Percentiles rank a stretch among this genome's conserved stretches.
These are phyloP conservation scores for Eragrostis nindensis DNA, from an alignment of 176 grass and related monocot genomes.

Conservation along the genomic window DNA sequence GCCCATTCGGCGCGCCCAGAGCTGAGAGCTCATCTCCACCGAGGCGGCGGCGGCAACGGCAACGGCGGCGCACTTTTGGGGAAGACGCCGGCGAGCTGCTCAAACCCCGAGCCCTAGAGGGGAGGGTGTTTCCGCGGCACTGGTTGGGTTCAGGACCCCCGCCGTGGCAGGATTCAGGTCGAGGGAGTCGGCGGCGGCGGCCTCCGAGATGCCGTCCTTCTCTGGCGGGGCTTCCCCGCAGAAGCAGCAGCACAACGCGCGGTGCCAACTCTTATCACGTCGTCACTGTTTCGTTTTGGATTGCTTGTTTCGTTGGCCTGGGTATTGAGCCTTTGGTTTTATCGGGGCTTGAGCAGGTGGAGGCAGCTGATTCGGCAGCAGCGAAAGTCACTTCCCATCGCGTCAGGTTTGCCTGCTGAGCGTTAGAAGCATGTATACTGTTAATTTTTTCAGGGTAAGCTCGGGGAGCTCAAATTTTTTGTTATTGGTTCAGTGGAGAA, in stretches of 20 bases:
- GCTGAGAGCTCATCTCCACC: too few relatives aligned
- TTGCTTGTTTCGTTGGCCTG: neutral
- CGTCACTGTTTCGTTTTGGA: neutral
- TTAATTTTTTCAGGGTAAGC: neutral
- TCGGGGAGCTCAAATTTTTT: conserved; percentile 5
- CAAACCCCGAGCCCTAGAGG: neutral
- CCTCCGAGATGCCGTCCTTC: conserved; percentile 45
- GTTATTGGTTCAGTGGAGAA: conserved; percentile 65
- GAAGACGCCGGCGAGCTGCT: neutral
- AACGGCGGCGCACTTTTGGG: neutral
- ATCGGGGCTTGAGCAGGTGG: conserved; percentile 45
- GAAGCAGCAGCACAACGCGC: conserved; percentile 45
- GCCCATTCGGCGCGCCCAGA: too few relatives aligned
- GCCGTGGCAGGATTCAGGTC: neutral
- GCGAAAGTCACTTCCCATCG: conserved; percentile 76
- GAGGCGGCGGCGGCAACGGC: neutral
- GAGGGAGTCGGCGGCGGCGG: neutral
- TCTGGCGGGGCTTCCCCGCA: conserved; percentile 30
- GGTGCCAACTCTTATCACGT: conserved; percentile 17
- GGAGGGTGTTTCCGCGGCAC: neutral
- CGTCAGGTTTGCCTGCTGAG: conserved; percentile 47
- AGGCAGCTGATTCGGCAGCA: conserved; percentile 70
- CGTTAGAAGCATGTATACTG: conserved; percentile 11
- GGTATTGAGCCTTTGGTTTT: conserved; percentile 9
- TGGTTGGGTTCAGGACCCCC: neutral